A percentile compares a stretch with the other conserved stretches of the same genome.
Conservation (phyloP, 192 early-diverging fungal genomes). For the Gamsiella multidivaricata region DNA sequence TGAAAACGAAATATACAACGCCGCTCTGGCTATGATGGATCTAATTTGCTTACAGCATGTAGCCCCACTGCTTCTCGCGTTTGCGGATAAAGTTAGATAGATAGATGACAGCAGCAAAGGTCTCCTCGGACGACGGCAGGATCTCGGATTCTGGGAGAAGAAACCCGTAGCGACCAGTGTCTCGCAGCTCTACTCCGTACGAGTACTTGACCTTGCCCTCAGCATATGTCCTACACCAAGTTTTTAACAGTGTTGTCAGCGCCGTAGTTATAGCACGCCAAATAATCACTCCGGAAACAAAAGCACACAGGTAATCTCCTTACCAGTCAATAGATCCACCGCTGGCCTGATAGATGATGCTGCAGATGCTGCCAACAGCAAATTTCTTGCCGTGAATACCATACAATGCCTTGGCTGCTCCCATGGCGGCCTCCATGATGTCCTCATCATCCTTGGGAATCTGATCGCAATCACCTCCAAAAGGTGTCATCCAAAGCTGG, state of each 20-base stretch:
- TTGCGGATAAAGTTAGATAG: slow-evolving; percentile 52
- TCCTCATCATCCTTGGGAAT: slow-evolving; percentile 52
- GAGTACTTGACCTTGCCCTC: slow-evolving; percentile 57
- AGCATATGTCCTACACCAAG: slow-evolving; percentile 53
- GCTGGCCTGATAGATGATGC: slow-evolving; percentile 51
- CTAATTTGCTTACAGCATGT: slow-evolving; percentile 14
- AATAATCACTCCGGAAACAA: background rate
- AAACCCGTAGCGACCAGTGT: slow-evolving; percentile 59
- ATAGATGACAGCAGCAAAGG: slow-evolving; percentile 43
- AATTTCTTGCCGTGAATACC: slow-evolving; percentile 52
- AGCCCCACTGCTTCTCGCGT: slow-evolving; percentile 50
- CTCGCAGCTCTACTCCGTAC: slow-evolving; percentile 59
- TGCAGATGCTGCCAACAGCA: slow-evolving; percentile 55
- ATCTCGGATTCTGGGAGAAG: slow-evolving; percentile 59
- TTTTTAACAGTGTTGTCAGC: background rate
- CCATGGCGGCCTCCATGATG: slow-evolving; percentile 48
- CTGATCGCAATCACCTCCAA: slow-evolving; percentile 48
- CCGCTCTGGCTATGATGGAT: no score
- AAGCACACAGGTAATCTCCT: background rate
- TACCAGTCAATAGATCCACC: slow-evolving; percentile 54
- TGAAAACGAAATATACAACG: no score
- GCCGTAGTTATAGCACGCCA: no score
- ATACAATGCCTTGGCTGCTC: slow-evolving; percentile 49
- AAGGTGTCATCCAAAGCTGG: slow-evolving; percentile 67
- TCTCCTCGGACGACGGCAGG: slow-evolving; percentile 57